phyloP scores from a whole-genome alignment of 805 yeast species.

The Jamesozyma lodderae region DNA sequence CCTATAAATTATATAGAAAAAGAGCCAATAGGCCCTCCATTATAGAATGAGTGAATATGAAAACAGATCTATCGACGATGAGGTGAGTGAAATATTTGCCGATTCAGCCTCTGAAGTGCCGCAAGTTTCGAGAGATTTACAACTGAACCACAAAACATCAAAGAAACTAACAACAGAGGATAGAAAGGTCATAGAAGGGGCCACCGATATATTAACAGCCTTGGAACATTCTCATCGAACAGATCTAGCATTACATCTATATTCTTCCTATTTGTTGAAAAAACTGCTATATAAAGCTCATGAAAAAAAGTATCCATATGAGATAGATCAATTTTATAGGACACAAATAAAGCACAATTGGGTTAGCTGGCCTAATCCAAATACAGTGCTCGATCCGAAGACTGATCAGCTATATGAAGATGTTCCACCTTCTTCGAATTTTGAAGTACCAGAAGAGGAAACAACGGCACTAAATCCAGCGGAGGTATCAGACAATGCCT shows the following conservation, averaged over 20 bases:
- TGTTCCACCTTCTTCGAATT: not conserved
- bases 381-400: conserved; percentile 25
- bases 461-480: conserved; percentile 9
- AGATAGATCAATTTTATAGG: conserved; percentile 31
- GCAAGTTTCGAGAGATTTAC: not conserved
- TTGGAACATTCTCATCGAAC: conserved; percentile 43
- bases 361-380: conserved; percentile 52
- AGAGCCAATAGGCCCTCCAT: too few relatives aligned
- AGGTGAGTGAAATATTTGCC: not conserved
- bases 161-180: conserved; percentile 4
- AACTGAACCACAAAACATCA: not conserved
- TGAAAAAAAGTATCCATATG: conserved; percentile 21
- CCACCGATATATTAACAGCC: conserved; percentile 28
- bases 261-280: conserved; percentile 40
- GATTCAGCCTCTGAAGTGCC: not conserved
- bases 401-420: conserved; percentile 23
- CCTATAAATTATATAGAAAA: not conserved
- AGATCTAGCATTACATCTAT: conserved; percentile 59
- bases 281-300: conserved; percentile 21
- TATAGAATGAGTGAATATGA: not conserved
- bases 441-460: not conserved
- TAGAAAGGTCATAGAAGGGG: conserved; percentile 11
- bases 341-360: conserved; percentile 34
- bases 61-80: not conserved
- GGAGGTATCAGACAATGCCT: conserved; percentile 19